These are phyloP conservation scores for Solanum ossicruentum DNA, from an alignment of 257 asterid genomes.

Conservation along the genomic window DNA sequence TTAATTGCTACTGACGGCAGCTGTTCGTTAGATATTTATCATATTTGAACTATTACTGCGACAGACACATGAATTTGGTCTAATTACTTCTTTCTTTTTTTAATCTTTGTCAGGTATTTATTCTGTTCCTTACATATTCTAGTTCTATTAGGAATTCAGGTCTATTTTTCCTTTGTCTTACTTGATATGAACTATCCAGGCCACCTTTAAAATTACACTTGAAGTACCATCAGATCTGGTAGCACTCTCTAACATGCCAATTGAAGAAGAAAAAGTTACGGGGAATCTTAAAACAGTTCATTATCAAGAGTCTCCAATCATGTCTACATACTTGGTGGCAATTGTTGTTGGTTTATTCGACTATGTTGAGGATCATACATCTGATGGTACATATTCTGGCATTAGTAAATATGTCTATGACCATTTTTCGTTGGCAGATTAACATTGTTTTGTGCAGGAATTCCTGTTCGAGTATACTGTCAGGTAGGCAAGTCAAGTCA, in stretches of 20 bases:
- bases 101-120: neutral
- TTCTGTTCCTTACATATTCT: neutral
- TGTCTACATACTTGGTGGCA: slow-evolving; percentile 97
- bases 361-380: slow-evolving; percentile 78
- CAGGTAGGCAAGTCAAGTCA: slow-evolving; percentile 78
- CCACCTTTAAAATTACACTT: slow-evolving; percentile 80
- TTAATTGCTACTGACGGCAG: neutral
- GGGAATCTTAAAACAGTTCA: slow-evolving; percentile 60
- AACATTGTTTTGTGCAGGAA: slow-evolving; percentile 33
- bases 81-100: neutral
- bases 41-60: neutral
- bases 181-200: slow-evolving; percentile 21
- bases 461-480: slow-evolving; percentile 72
- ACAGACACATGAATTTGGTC: neutral
- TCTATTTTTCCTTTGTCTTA: neutral
- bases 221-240: slow-evolving; percentile 85
- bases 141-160: neutral
- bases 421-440: neutral
- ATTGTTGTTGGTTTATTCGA: slow-evolving; percentile 92
- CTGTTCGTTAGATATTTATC: neutral
- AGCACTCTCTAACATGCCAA: slow-evolving; percentile 93
- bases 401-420: neutral
- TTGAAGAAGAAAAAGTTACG: slow-evolving; percentile 44
- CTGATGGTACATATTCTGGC: slow-evolving; percentile 53
- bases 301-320: slow-evolving; percentile 90